Evolutionary conservation across 2,329 filamentous ascomycete genomes (phyloP), one percentile per base, ranked within the genome.

Genomic region (Verticillium dahliae): DNA sequence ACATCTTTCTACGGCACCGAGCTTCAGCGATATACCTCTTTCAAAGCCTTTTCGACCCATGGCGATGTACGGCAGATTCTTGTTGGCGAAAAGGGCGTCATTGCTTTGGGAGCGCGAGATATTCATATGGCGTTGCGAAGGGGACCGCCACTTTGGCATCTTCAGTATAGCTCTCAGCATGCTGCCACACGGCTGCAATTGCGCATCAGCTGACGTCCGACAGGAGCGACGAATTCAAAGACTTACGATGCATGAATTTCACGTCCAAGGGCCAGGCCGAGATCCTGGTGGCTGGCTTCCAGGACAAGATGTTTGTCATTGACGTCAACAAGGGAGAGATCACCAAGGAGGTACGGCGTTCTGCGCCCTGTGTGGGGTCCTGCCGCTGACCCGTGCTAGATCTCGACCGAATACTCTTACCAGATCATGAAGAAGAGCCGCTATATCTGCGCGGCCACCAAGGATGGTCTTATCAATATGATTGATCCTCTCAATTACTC

Each of bases 231-330:
- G 80, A 86, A 34, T 89, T 98, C 89, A 86, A 84, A 65, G 91
- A 97, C 71, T 79, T 99, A 66, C 86, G 87, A 68, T 98, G 95
- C 75, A 98, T 98, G 92, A 94, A 90, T 73, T 97, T 96, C 72
- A 96, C 92, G 1, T 92, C 91, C 34, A 92, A 92, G 70, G 90
- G 90, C 9, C 91, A 90, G 33, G 84, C 85, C 14, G 90, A 96
- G 70, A 88, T 99, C 62, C 79, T 99, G 22, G 90, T 94, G 38
- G 95, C 92, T 56, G 95, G 95, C 56, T 85, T 89, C 67, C 95
- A 99, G 75, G 85, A 89, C 61, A 84, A 84, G 58, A 96, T 99
- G 90, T 90, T 97, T 72, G 88, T 86, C 22, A 82, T 89, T 65
- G 86, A 89, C 71, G 81, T 87, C 57, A 80, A 81, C 70, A 92